Evolutionary conservation across 78 protist genomes (phyloP), one percentile per base, ranked within the genome.

Genomic region (Capsaspora owczarzaki): DNA sequence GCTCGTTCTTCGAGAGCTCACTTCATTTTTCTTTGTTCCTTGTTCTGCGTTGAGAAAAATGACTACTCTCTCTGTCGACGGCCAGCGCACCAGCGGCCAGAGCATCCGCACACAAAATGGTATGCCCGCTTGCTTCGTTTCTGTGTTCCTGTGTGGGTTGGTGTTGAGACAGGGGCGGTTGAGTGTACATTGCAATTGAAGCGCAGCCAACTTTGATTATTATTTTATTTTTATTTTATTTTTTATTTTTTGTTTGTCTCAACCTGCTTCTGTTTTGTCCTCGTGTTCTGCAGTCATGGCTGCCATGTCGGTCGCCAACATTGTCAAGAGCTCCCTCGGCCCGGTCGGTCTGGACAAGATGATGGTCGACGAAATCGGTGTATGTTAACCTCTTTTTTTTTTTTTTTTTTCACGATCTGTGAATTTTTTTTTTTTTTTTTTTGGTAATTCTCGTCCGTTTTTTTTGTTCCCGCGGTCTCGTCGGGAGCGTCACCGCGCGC

Each of bases 341-440:
- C 99, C 99, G 16, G 87, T 91, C n/a, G 99, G 99, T 2, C 90
- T 97, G 42, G 99, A 97, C 82, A 98, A 98, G 91, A 97, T 98
- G 99, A 84, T 98, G 1, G 99, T 98, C 3, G 99, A 98, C 84
- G 95, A 97, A 35, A 80, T 97, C 61, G 99, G 99, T 19, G 75
- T 69, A 69, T 19, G 43, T 41, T 10, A 49, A 20, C 56, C 56
- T 49, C 16, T 16, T 49, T 49, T 49, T 49, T 49, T 49, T 49
- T 49, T 49, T 49, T 49, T 49, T 49, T 49, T n/a, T n/a, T n/a
- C n/a, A n/a, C n/a, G n/a, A n/a, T n/a, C n/a, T n/a, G n/a, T n/a
- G n/a, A n/a, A n/a, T n/a, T n/a, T 49, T 49, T 49, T 49, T 49
- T 49, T 49, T 49, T 49, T 49, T 49, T 49, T 49, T 49, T 20